Base-by-base conservation (phyloP, 2,329 filamentous ascomycete species). In the Diaporthe sp. region DNA sequence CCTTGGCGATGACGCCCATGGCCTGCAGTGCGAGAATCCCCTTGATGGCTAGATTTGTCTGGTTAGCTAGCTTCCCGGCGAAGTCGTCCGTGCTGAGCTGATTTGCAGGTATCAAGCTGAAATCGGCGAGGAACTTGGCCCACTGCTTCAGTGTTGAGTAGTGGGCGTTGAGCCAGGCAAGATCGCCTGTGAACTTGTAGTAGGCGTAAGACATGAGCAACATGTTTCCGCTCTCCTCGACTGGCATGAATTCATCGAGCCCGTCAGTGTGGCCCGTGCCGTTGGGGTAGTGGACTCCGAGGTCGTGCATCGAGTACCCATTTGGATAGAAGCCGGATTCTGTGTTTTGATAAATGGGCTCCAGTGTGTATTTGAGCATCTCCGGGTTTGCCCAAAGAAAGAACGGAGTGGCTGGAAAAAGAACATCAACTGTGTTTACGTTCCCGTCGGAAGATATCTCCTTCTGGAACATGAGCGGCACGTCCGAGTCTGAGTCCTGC, bases 371-470 rank as follows among this genome's bases (percentile, higher is more conserved):
- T 1, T 92, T 92, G 67, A 95, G 85, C 94, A 94, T 95, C 74
- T 90, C 88, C 1, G 94, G 94, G 77, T 95, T 95, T 12, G 93
- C 95, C 81, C 96, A 96, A 19, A 96, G 83, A 85, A 96, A 96
- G 87, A 96, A 96, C 0, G 94, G 94, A 82, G 95, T 95, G 0
- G 94, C 89, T 0, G 94, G 94, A 84, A 95, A 96, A 77, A 97
- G 95, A 67, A 97, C 93, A 84, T 96, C 94, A 25, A 96, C 93
- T 0, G 94, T 96, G 81, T 97, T 94, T 81, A 91, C 91, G 79
- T 97, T 96, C 7, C 94, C 94, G 79, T 96, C 93, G 9, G 93
- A 95, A 6, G 93, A 95, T 72, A 97, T 96, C 81, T 96, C 94
- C 80, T 97, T 96, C 76, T 95, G 85, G 83, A 96, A 96, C 33